These are phyloP conservation scores for Austroboletus novae-zelandiae DNA, from an alignment of 1,284 basidiomycete species.

Conservation along the genomic window DNA sequence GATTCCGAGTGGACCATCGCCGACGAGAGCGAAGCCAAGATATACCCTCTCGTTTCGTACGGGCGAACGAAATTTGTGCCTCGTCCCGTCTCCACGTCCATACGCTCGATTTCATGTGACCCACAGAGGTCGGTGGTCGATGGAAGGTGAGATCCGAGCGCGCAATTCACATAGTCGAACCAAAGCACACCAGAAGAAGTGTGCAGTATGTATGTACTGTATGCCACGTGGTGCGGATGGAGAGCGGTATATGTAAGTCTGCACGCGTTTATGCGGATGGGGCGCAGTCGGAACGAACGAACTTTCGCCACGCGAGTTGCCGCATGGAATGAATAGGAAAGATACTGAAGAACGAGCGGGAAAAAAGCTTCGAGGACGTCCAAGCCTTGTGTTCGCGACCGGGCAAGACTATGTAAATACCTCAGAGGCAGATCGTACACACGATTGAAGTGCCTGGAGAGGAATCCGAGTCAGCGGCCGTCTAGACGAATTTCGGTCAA, in stretches of 20 bases:
- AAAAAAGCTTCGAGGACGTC: slow-evolving; percentile 30
- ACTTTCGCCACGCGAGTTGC: slow-evolving; percentile 38
- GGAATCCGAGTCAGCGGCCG: not conserved
- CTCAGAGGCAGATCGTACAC: slow-evolving; percentile 60
- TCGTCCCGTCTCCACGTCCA: too few relatives aligned
- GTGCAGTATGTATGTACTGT: slow-evolving; percentile 42
- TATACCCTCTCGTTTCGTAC: slow-evolving; percentile 46
- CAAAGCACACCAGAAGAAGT: slow-evolving; percentile 33
- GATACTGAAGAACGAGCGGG: not conserved
- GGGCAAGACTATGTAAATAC: slow-evolving; percentile 57
- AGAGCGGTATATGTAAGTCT: slow-evolving; percentile 50
- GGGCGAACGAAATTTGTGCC: not conserved
- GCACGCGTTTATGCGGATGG: slow-evolving; percentile 37
- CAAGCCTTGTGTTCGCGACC: slow-evolving; percentile 74
- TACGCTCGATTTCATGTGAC: not conserved
- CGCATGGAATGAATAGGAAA: slow-evolving; percentile 61
- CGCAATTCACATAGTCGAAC: slow-evolving; percentile 59
- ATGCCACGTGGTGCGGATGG: slow-evolving; percentile 41
- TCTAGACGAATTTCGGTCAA: slow-evolving; percentile 63
- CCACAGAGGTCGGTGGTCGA: slow-evolving; percentile 56
- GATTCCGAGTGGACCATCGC: slow-evolving; percentile 58
- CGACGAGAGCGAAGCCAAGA: slow-evolving; percentile 50
- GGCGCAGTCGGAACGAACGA: slow-evolving; percentile 4
- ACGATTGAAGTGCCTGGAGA: slow-evolving; percentile 47
- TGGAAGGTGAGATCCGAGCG: slow-evolving; percentile 56